phyloP scores from a whole-genome alignment of 805 yeast genomes.

The Debaryomyces castellii region DNA sequence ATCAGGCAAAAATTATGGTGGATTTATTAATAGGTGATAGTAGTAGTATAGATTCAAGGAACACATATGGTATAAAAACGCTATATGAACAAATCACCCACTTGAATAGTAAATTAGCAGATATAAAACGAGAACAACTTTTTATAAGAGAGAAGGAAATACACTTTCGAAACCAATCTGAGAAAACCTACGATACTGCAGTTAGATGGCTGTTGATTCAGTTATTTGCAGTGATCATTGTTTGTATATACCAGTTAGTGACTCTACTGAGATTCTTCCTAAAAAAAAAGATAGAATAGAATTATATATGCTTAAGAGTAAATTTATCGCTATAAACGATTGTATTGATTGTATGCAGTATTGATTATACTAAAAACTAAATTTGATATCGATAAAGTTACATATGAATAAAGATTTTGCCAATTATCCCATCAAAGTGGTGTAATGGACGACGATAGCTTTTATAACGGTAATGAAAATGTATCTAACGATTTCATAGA shows the following conservation, averaged over 20 bases:
- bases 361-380: no score
- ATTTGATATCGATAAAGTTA: neutral
- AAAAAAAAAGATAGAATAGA: conserved; percentile 13
- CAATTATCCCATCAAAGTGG: neutral
- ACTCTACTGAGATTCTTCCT: conserved; percentile 16
- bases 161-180: conserved; percentile 23
- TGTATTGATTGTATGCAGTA: no score
- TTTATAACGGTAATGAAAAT: neutral
- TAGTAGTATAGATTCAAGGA: conserved; percentile 25
- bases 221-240: conserved; percentile 12
- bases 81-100: conserved; percentile 56
- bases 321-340: no score
- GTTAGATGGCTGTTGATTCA: conserved; percentile 22
- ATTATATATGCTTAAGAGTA: neutral
- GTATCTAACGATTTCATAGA: neutral
- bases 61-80: conserved; percentile 49
- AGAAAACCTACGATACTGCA: conserved; percentile 20
- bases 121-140: conserved; percentile 64
- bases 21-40: conserved; percentile 24
- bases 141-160: conserved; percentile 29
- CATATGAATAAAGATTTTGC: neutral
- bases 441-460: neutral
- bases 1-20: conserved; percentile 15
- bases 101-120: conserved; percentile 56
- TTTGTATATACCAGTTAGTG: conserved; percentile 21